phyloP scores from a whole-genome alignment of 2,329 filamentous ascomycete species.

The Alternaria triticina region DNA sequence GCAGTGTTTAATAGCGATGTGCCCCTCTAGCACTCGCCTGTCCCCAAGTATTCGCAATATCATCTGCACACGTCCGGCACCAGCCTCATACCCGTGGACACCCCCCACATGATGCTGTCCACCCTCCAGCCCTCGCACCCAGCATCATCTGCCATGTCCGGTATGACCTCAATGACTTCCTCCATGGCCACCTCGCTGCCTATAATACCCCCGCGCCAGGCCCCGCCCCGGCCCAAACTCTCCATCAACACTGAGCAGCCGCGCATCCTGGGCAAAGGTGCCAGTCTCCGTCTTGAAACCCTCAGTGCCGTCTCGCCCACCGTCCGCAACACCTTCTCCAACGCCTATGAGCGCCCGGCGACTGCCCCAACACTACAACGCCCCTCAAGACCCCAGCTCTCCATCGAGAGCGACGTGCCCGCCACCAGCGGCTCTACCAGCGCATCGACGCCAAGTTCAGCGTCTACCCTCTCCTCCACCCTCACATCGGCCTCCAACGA shows the following conservation, averaged over 20 bases:
- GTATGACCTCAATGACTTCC: constrained; percentile 44
- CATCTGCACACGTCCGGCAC: constrained; percentile 11
- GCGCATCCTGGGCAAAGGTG: constrained; percentile 60
- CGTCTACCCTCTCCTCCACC: constrained; percentile 49
- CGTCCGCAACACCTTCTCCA: constrained; percentile 66
- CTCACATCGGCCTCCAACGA: constrained; percentile 51
- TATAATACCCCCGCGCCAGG: constrained; percentile 48
- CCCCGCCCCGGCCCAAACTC: constrained; percentile 61
- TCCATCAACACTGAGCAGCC: constrained; percentile 64
- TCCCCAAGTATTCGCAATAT: background rate
- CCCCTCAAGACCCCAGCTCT: constrained; percentile 39
- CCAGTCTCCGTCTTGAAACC: constrained; percentile 60
- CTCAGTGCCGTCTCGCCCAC: constrained; percentile 66
- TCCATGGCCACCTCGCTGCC: constrained; percentile 55
- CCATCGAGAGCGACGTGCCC: constrained; percentile 41
- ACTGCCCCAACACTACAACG: constrained; percentile 30
- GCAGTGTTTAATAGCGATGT: constrained; percentile 7
- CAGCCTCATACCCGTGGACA: background rate
- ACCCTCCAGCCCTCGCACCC: constrained; percentile 40
- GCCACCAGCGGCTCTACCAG: constrained; percentile 15
- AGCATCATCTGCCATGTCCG: constrained; percentile 39
- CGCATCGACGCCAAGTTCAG: constrained; percentile 43
- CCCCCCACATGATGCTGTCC: constrained; percentile 45
- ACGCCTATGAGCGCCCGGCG: constrained; percentile 60
- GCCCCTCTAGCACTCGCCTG: constrained; percentile 3